Evolutionary conservation across 2,329 filamentous ascomycete genomes (phyloP), one percentile per base, ranked within the genome.

Genomic region (Cercospora canescens): DNA sequence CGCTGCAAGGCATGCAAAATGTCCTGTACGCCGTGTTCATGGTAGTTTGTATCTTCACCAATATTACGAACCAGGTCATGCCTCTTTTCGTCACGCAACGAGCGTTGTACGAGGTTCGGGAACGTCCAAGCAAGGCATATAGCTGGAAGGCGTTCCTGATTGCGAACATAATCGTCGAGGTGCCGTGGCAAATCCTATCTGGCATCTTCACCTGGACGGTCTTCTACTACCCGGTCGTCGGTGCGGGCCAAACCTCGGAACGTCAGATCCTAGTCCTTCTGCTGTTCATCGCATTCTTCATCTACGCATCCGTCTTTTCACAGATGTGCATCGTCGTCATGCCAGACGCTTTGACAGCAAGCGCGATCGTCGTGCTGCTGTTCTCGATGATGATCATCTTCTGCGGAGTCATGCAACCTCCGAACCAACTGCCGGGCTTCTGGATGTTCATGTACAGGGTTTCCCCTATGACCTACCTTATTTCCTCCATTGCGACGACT

Each of bases 401-500:
- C 83, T 69, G 66, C 52, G 80, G 89, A 82, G 89, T 94, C 54
- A 84, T 94, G 68, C 87, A 88, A 28, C 80, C 81, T 7, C 88
- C 89, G 0, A 77, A 79, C 3, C 77, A 80, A 2, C 83, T 93
- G 37, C 90, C 91, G 0, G 80, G 85, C 4, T 92, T 93, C 83
- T 93, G 91, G 90, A 87, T 88, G 69, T 91, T 91, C 82, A 91
- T 93, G 88, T 93, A 93, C 78, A 87, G 89, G 54, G 80, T 92
- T 37, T 92, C 89, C 0, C 93, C 93, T 0, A 90, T 96, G 70
- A 93, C 90, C 0, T 96, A 96, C 75, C 81, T 93, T 12, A 86
- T 94, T 32, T 85, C 85, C 8, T 89, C 88, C 21, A 87, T 95
- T 79, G 77, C 93, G 0, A 85, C 89, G 0, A 86, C 86, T 0